Evolutionary conservation across 2,329 filamentous ascomycete species (phyloP), one percentile per base, ranked within the genome.

Genomic region (Metarhizium robertsii): DNA sequence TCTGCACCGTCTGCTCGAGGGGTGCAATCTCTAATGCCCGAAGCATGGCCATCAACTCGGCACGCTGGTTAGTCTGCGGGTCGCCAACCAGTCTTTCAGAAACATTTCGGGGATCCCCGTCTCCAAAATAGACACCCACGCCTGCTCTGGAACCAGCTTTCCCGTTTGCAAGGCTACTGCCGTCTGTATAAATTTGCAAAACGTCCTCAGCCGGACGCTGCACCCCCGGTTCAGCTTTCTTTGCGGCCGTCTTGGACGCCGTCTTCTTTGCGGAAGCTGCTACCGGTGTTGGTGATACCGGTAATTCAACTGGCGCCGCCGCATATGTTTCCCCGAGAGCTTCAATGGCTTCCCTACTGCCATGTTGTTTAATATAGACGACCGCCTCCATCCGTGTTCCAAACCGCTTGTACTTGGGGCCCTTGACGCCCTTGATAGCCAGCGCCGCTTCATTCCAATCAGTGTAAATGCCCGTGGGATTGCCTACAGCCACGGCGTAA

Each of bases 61-160:
- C 94, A 3, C 94, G 88, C 69, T 97, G 90, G 68, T 99, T 99
- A 1, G 94, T 97, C 71, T 97, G 94, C 10, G 79, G 77, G 16
- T 79, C 75, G 52, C 90, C 90, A 53, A 78, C 72, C 2, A 96
- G 80, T 4, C 85, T 83, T 70, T 95, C 91, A 13, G 88, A 89
- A 29, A 95, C 68, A 66, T 85, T 86, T 60, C 83, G 77, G 32
- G 71, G 59, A 64, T 87, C 84, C 2, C 69, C 69, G 18, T 67
- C 62, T 6, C 82, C 84, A 63, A 87, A 87, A 63, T 70, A 87
- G 32, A 87, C 84, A 29, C 84, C 84, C 1, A 86, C 73, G 2
- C 84, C 84, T 7, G 82, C 84, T 34, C 69, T 65, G 2, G 83
- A 76, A n/a, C 77, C 77, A 0, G 61, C 60, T 59, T 72, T 74